Evolutionary conservation across 352 stramenopile species (phyloP).

Genomic region (Peronospora destructor): DNA sequence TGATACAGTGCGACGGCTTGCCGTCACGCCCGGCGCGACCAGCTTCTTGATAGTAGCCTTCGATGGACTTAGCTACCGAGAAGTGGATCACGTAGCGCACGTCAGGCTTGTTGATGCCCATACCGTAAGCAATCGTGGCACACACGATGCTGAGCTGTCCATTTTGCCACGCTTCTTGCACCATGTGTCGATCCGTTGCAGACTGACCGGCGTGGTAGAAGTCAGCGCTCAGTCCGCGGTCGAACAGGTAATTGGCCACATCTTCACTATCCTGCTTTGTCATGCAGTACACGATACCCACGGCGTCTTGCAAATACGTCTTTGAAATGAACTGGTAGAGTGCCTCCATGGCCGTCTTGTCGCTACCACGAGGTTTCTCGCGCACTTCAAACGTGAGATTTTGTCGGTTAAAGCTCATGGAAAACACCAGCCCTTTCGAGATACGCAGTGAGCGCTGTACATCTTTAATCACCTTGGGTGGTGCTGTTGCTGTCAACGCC

Average conservation of each 20-base stretch:
- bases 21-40: constrained; percentile 95
- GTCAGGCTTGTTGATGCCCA: constrained; percentile 94
- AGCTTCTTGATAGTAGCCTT: constrained; percentile 98
- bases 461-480: constrained; percentile 76
- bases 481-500: constrained; percentile 88
- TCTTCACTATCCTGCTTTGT: constrained; percentile 90
- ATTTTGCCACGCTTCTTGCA: constrained; percentile 70
- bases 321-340: constrained; percentile 48
- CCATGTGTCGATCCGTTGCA: constrained; percentile 68
- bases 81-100: constrained; percentile 92
- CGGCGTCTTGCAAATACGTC: constrained; percentile 37
- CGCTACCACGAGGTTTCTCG: constrained; percentile 47
- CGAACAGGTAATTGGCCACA: constrained; percentile 85
- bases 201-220: constrained; percentile 90
- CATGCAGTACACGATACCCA: constrained; percentile 93
- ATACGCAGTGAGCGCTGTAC: constrained; percentile 77
- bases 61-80: constrained; percentile 88
- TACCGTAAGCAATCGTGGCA: constrained; percentile 93
- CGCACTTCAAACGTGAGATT: constrained; percentile 91
- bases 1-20: constrained; percentile 82
- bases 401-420: constrained; percentile 88
- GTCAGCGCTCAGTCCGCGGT: constrained; percentile 77
- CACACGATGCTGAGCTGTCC: constrained; percentile 88
- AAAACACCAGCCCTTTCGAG: constrained; percentile 76
- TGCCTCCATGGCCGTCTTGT: constrained; percentile 44